Conservation (phyloP, 116 monocot species). For the Phalaenopsis hybrid region DNA sequence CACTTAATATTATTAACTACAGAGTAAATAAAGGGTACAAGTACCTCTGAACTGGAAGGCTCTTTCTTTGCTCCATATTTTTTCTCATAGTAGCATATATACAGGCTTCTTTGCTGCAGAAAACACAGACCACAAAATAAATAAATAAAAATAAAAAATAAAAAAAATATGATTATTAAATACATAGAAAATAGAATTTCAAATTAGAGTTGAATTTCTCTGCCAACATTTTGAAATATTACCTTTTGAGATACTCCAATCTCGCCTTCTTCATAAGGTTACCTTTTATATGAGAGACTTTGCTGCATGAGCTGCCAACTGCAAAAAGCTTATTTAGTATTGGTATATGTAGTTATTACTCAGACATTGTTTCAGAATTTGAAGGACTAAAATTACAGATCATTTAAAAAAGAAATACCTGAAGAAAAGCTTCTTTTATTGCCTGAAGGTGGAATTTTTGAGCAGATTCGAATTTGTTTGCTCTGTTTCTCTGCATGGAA, state of each 20-base stretch:
- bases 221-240: background rate
- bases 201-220: background rate
- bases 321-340: background rate
- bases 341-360: no score
- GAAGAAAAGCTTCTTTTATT: conserved; percentile 32
- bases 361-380: no score
- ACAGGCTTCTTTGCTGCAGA: conserved; percentile 26
- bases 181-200: background rate
- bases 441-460: conserved; percentile 35
- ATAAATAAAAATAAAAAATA: no score
- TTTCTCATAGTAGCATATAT: conserved; percentile 27
- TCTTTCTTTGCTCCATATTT: conserved; percentile 19
- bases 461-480: conserved; percentile 28
- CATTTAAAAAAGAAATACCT: conserved; percentile 17
- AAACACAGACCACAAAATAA: background rate
- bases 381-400: no score
- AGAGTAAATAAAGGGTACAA: background rate
- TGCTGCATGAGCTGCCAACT: conserved; percentile 29
- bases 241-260: conserved; percentile 42
- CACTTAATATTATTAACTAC: background rate
- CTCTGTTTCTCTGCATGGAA: conserved; percentile 32
- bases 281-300: conserved; percentile 29
- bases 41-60: conserved; percentile 18
- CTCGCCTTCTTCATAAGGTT: conserved; percentile 53
- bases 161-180: background rate